Evolutionary conservation across 2,329 filamentous ascomycete genomes (phyloP).

Genomic region (Xylariaceae sp.): DNA sequence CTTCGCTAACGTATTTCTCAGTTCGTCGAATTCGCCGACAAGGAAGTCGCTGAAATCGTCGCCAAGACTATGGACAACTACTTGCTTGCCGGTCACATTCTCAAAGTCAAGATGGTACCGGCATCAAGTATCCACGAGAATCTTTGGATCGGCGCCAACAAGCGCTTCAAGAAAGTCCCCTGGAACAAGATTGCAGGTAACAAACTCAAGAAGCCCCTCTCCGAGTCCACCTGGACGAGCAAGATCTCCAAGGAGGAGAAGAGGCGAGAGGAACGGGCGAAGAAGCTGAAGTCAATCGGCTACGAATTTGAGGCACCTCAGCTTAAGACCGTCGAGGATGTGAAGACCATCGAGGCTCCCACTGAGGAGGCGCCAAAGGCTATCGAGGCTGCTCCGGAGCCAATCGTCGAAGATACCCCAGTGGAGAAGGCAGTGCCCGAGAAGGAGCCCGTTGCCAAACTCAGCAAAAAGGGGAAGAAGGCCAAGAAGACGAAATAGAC

Average conservation of each 20-base stretch:
- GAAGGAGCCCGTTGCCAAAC: slow-evolving; percentile 22
- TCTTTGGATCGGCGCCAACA: slow-evolving; percentile 87
- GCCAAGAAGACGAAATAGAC: slow-evolving; percentile 33
- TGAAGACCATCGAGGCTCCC: slow-evolving; percentile 36
- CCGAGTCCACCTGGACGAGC: slow-evolving; percentile 74
- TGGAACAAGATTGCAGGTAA: slow-evolving; percentile 82
- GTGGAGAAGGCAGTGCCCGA: slow-evolving; percentile 23
- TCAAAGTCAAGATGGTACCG: slow-evolving; percentile 81
- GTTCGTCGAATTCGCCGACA: slow-evolving; percentile 86
- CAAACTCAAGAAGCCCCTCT: slow-evolving; percentile 68
- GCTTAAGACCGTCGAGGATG: slow-evolving; percentile 58
- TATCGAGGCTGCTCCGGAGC: slow-evolving; percentile 37
- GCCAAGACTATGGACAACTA: slow-evolving; percentile 85
- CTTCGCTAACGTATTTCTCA: neutral
- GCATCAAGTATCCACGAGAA: slow-evolving; percentile 74
- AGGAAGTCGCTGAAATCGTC: slow-evolving; percentile 78
- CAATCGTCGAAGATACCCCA: slow-evolving; percentile 22
- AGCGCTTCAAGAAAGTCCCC: slow-evolving; percentile 83
- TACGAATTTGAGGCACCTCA: slow-evolving; percentile 78
- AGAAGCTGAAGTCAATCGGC: slow-evolving; percentile 74
- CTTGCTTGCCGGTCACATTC: slow-evolving; percentile 87
- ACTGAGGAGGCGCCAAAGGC: slow-evolving; percentile 37
- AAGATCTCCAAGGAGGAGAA: slow-evolving; percentile 71
- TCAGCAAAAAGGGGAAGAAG: slow-evolving; percentile 33
- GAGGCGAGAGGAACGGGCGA: slow-evolving; percentile 65